A percentile compares a stretch with the other conserved stretches of the same genome.
phyloP scores from a whole-genome alignment of 805 yeast species.

The Zygoascus biomembranicola region DNA sequence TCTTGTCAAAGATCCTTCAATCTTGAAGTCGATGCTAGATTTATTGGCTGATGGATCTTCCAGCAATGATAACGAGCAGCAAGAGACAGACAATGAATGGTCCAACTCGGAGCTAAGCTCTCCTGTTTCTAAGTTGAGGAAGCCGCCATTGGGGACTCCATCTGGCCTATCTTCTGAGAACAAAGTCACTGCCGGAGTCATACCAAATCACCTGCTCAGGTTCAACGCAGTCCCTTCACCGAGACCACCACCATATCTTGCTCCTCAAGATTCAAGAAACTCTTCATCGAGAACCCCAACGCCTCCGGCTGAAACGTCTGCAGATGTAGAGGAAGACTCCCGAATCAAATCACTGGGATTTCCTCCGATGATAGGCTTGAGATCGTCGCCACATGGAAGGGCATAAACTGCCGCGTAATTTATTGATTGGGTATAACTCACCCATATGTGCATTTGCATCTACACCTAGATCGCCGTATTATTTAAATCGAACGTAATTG shows the following conservation, averaged over 20 bases:
- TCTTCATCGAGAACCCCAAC: constrained; percentile 3
- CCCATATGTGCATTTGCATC: background rate
- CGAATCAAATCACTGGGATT: constrained; percentile 22
- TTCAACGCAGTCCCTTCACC: constrained; percentile 6
- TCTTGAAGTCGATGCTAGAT: constrained; percentile 17
- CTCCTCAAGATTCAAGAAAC: background rate
- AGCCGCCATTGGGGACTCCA: background rate
- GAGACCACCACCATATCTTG: constrained; percentile 11
- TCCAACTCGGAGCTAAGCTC: background rate
- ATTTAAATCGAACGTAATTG: background rate
- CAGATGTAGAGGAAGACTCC: constrained; percentile 8
- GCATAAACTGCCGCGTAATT: background rate
- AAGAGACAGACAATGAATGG: background rate
- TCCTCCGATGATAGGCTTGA: constrained; percentile 18
- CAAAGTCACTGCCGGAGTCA: background rate
- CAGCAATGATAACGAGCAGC: background rate
- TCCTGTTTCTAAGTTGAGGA: background rate
- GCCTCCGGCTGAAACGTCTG: background rate
- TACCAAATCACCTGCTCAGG: background rate
- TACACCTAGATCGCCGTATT: background rate
- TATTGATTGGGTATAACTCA: background rate
- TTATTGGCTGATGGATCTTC: constrained; percentile 10
- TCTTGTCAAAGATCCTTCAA: constrained; percentile 21
- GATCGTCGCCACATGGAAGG: background rate
- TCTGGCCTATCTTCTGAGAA: background rate